Evolutionary conservation across 805 yeast genomes (phyloP).

Genomic region (Starmera amethionina): DNA sequence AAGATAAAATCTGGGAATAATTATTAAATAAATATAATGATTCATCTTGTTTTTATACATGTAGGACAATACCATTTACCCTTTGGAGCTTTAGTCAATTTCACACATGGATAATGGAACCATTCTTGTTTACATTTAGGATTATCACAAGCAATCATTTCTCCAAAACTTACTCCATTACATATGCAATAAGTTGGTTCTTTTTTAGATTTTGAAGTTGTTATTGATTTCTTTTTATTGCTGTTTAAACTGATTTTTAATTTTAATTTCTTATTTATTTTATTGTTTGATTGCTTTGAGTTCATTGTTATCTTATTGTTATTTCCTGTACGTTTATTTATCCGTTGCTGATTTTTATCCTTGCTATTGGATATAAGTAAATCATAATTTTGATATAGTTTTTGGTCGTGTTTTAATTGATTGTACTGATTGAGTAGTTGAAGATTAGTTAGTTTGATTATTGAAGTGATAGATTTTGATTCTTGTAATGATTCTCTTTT

Average conservation of each 20-base stretch:
- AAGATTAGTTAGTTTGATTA: slow-evolving; percentile 14
- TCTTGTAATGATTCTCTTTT: slow-evolving; percentile 22
- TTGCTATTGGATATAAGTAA: slow-evolving; percentile 10
- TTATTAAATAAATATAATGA: background rate
- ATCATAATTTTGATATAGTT: slow-evolving; percentile 13
- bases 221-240: background rate
- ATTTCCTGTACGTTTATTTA: slow-evolving; percentile 4
- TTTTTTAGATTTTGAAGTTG: background rate
- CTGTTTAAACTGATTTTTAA: slow-evolving; percentile 3
- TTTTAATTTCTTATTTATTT: slow-evolving; percentile 3
- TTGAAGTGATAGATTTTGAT: slow-evolving; percentile 15
- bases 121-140: slow-evolving; percentile 61
- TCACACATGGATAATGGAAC: slow-evolving; percentile 78
- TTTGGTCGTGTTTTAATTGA: slow-evolving; percentile 18
- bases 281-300: slow-evolving; percentile 5
- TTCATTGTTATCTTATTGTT: slow-evolving; percentile 6
- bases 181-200: slow-evolving; percentile 35
- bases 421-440: slow-evolving; percentile 13
- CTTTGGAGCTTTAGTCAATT: slow-evolving; percentile 48
- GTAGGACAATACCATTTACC: slow-evolving; percentile 70
- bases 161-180: slow-evolving; percentile 42
- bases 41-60: slow-evolving; percentile 9
- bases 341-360: slow-evolving; percentile 9
- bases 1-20: slow-evolving; percentile 56
- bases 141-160: slow-evolving; percentile 89